Conservation (phyloP, 352 stramenopile genomes). For the Phytopythium sindhum region DNA sequence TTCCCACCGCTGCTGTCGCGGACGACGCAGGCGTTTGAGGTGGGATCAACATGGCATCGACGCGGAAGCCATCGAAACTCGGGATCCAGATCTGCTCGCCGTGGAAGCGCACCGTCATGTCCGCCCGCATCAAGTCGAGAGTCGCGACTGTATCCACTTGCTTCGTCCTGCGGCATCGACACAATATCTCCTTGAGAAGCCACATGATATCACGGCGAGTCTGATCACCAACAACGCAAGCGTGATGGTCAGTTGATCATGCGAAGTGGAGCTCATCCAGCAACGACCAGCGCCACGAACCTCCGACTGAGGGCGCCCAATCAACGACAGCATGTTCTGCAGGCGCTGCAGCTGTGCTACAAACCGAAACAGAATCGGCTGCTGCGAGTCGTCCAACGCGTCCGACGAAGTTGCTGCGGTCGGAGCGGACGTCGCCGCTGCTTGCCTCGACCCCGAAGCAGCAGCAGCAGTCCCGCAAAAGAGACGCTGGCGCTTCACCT, state of each 20-base stretch:
- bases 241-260: not conserved
- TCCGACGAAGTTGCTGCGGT: not conserved
- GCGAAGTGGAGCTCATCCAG: too few species aligned
- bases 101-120: slow-evolving; percentile 71
- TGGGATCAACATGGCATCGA: slow-evolving; percentile 82
- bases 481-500: slow-evolving; percentile 38
- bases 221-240: slow-evolving; percentile 16
- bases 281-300: not conserved
- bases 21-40: not conserved
- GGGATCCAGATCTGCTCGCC: slow-evolving; percentile 82
- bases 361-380: slow-evolving; percentile 25
- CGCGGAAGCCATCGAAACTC: slow-evolving; percentile 48
- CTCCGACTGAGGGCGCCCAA: slow-evolving; percentile 38
- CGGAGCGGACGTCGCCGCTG: not conserved
- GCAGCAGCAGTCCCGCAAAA: slow-evolving; percentile 23
- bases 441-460: not conserved
- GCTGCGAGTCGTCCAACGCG: not conserved
- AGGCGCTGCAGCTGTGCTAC: slow-evolving; percentile 23
- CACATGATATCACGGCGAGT: slow-evolving; percentile 37
- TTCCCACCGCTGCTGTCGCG: not conserved
- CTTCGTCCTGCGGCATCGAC: slow-evolving; percentile 26
- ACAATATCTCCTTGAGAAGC: slow-evolving; percentile 53
- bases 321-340: slow-evolving; percentile 28
- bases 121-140: slow-evolving; percentile 78
- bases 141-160: slow-evolving; percentile 59